These are phyloP conservation scores for Sphenostylis stenocarpa DNA, from an alignment of 306 rosid species.

Conservation along the genomic window DNA sequence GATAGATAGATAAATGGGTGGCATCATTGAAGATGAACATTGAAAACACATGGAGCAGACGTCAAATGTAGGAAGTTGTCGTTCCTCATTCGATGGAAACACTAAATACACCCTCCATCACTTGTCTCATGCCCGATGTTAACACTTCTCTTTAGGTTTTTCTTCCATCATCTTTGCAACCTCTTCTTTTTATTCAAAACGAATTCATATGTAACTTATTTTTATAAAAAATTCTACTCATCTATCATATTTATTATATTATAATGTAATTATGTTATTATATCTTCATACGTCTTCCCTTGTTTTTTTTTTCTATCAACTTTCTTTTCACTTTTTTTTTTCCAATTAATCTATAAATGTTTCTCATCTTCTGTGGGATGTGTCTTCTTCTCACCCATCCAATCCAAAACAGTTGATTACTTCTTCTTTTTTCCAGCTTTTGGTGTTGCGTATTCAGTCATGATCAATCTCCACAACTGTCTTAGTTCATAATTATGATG, in stretches of 20 bases:
- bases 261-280: no score
- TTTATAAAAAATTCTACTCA: no score
- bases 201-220: no score
- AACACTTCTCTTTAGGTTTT: not conserved
- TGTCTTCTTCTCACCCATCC: constrained; percentile 29
- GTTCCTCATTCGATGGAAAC: constrained; percentile 27
- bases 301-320: no score
- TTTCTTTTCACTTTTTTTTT: not conserved
- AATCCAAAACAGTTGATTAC: no score
- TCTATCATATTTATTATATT: no score
- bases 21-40: constrained; percentile 24
- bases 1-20: not conserved
- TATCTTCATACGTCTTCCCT: no score
- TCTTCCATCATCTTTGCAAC: not conserved
- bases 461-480: not conserved
- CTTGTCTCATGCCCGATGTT: constrained; percentile 20
- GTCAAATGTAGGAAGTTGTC: constrained; percentile 36
- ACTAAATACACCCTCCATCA: constrained; percentile 24
- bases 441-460: not conserved
- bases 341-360: not conserved
- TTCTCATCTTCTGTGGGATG: not conserved
- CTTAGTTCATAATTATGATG: not conserved
- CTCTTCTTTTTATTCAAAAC: no score
- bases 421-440: not conserved
- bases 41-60: constrained; percentile 35